These are phyloP conservation scores for Phytophthora podocarpi DNA, from an alignment of 352 stramenopile species.

Conservation along the genomic window DNA sequence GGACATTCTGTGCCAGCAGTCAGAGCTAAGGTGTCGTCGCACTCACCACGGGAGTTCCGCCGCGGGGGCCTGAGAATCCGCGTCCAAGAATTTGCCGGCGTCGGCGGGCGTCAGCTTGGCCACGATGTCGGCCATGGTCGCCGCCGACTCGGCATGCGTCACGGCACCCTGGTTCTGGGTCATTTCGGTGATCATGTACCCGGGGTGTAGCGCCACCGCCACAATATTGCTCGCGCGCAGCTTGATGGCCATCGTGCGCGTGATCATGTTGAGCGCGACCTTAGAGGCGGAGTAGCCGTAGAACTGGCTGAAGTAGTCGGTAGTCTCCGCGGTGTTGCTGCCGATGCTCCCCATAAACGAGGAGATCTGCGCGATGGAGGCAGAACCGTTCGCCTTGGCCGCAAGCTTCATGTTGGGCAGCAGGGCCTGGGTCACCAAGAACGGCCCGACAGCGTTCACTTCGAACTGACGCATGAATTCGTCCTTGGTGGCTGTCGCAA, in stretches of 20 bases:
- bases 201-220: background rate
- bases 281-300: background rate
- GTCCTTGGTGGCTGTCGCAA: too few species aligned
- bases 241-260: background rate
- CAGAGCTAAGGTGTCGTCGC: too few species aligned
- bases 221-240: background rate
- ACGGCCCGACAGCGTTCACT: background rate
- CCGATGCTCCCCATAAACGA: too few species aligned
- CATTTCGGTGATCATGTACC: conserved; percentile 1
- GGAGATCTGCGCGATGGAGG: too few species aligned
- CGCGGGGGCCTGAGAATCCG: background rate
- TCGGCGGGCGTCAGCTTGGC: background rate
- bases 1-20: too few species aligned
- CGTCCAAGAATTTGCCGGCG: background rate
- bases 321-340: background rate
- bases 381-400: too few species aligned
- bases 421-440: too few species aligned
- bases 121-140: background rate
- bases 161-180: background rate
- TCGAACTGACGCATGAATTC: conserved; percentile 8
- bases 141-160: background rate
- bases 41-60: background rate
- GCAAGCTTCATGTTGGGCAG: too few species aligned
- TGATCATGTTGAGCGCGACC: background rate
- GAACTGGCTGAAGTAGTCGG: background rate